Percentiles rank a stretch among this genome's conserved stretches.
Conservation (phyloP, 2,329 filamentous ascomycete genomes). For the Ascochyta clinopodiicola region DNA sequence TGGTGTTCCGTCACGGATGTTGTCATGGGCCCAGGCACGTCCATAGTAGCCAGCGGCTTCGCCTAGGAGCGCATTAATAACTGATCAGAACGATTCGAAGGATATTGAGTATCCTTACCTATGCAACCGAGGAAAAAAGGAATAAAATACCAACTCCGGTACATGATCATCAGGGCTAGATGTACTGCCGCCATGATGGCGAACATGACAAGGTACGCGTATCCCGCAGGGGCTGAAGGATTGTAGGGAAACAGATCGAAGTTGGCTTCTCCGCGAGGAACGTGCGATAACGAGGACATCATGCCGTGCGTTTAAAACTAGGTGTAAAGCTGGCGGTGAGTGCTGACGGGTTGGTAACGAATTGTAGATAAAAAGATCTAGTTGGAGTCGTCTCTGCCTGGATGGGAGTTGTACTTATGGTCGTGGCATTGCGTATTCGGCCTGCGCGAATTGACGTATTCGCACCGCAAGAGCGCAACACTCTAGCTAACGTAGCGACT, state of each 20-base stretch:
- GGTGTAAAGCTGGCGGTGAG: too few relatives aligned
- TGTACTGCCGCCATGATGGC: constrained; percentile 17
- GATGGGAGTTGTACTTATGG: too few relatives aligned
- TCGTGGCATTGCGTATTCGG: too few relatives aligned
- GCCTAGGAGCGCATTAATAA: constrained; percentile 8
- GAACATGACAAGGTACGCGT: constrained; percentile 22
- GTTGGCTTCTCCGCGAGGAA: background rate
- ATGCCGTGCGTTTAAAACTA: too few relatives aligned
- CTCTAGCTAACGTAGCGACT: too few relatives aligned
- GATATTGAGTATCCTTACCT: constrained; percentile 46
- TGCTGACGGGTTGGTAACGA: too few relatives aligned
- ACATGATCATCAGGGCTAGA: constrained; percentile 13
- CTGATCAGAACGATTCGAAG: background rate
- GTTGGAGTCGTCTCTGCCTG: too few relatives aligned
- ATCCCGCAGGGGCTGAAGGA: constrained; percentile 23
- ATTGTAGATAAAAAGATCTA: too few relatives aligned
- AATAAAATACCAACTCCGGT: constrained; percentile 55
- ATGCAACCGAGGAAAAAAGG: constrained; percentile 60
- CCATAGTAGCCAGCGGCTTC: constrained; percentile 29
- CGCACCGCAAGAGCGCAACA: too few relatives aligned
- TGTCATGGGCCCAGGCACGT: constrained; percentile 20
- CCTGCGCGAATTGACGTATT: too few relatives aligned
- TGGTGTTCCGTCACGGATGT: constrained; percentile 21
- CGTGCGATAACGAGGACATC: too few relatives aligned
- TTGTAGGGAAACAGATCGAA: constrained; percentile 28